Base-by-base conservation (phyloP, 148 eudicot genomes). In the Rheum nobile region DNA sequence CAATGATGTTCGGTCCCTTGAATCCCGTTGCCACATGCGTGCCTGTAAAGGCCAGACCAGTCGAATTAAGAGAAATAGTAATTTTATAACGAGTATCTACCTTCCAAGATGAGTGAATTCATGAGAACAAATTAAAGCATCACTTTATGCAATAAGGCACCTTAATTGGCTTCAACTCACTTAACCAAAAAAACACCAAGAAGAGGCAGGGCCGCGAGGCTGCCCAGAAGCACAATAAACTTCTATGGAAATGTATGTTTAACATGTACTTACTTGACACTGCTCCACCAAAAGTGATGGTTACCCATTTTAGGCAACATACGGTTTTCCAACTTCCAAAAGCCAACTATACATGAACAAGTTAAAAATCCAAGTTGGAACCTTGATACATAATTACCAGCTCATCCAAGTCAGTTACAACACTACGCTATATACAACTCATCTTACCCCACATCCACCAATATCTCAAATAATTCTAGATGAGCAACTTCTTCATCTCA, bases 21-120 rank as follows among this genome's bases (percentile, higher is more conserved):
- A 80, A 84, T 91, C 99, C 41, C 90, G 89, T 79, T 95, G 99
- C 85, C 85, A 86, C 93, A 88, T 85, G 76, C 97, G 97, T 75
- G 75, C 77, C 98, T 94, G 84, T 72, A 78, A 26, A 65, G 32
- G 21, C 10, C 70, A 31, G 1, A 6, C 9, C n/a, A 65, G 21
- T 4, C 41, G 17, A 31, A 65, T 32, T 19, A 65, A 34, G 39
- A 65, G 39, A 65, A 65, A 65, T 14, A 29, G 24, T 34, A 65
- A 31, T 65, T 65, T 65, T 34, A 34, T 17, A 34, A 31, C 38
- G 4, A 65, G 22, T 65, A 4, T 65, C 32, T 31, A 34, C 41
- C 70, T 14, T 61, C 22, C 29, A 55, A 55, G 29, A 55, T 55
- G 37, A 34, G 39, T 65, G 39, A 65, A 32, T 31, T 5, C 32